Evolutionary conservation across 2,329 filamentous ascomycete species (phyloP).

Genomic region (Cladosporium sp.): DNA sequence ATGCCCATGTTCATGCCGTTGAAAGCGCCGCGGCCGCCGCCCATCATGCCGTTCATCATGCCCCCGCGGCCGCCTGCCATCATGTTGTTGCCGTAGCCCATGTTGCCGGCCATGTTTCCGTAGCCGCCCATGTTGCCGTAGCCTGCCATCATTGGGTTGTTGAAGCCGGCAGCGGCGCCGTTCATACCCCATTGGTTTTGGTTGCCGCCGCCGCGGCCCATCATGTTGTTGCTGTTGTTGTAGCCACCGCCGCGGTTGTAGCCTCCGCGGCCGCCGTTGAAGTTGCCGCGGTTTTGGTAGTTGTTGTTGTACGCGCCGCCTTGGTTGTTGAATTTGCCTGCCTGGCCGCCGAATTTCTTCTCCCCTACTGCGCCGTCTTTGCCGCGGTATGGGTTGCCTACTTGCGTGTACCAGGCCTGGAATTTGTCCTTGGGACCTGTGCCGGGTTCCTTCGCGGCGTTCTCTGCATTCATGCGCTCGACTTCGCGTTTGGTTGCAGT

Average conservation of each 20-base stretch:
- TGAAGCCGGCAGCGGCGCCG: constrained; percentile 13
- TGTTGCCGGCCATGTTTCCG: constrained; percentile 24
- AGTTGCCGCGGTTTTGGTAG: constrained; percentile 25
- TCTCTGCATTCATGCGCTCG: constrained; percentile 43
- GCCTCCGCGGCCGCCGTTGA: constrained; percentile 16
- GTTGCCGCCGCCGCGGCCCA: constrained; percentile 9
- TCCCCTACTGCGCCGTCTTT: constrained; percentile 31
- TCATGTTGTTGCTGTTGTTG: constrained; percentile 10
- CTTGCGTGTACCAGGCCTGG: constrained; percentile 16
- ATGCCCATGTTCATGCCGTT: constrained; percentile 47
- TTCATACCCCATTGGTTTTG: constrained; percentile 23
- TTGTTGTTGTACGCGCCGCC: constrained; percentile 35
- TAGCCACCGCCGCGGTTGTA: constrained; percentile 19
- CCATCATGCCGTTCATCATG: constrained; percentile 31
- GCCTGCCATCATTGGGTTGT: constrained; percentile 19
- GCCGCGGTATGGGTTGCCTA: constrained; percentile 79
- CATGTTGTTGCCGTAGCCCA: constrained; percentile 35
- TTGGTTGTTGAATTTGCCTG: constrained; percentile 38
- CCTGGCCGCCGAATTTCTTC: constrained; percentile 46
- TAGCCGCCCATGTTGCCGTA: constrained; percentile 17
- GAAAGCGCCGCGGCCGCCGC: constrained; percentile 40
- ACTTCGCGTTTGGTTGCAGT: constrained; percentile 80
- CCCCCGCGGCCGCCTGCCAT: constrained; percentile 21
- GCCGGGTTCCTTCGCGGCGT: constrained; percentile 16
- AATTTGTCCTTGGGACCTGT: constrained; percentile 14